Evolutionary conservation across 352 stramenopile genomes (phyloP).

Genomic region (Globisporangium carolinianum): DNA sequence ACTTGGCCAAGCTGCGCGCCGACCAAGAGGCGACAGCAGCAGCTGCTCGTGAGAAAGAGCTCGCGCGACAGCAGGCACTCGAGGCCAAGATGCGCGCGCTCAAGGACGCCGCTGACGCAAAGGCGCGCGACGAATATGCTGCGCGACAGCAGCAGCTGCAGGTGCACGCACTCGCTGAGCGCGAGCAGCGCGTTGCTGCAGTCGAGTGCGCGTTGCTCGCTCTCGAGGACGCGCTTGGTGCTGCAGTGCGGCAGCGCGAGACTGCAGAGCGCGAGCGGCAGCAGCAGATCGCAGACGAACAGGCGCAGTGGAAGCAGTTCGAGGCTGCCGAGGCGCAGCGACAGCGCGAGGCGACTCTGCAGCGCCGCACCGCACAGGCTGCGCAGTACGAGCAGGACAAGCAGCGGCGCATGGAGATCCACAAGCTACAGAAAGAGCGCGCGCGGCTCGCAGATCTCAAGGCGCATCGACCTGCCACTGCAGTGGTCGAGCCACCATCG

Average conservation of each 20-base stretch:
- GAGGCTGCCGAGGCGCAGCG: constrained; percentile 43
- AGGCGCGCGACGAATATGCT: constrained; percentile 41
- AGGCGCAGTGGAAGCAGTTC: constrained; percentile 53
- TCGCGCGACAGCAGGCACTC: constrained; percentile 24
- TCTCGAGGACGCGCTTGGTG: constrained; percentile 38
- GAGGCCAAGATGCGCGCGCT: constrained; percentile 54
- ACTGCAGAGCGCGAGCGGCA: constrained; percentile 32
- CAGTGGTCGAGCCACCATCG: background rate
- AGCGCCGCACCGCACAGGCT: constrained; percentile 39
- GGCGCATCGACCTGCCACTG: background rate
- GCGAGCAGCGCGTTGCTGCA: constrained; percentile 24
- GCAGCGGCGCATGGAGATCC: constrained; percentile 54
- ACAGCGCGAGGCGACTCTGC: constrained; percentile 37
- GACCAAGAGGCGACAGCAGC: constrained; percentile 36
- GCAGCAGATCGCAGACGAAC: constrained; percentile 46
- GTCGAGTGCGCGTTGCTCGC: constrained; percentile 38
- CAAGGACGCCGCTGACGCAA: constrained; percentile 53
- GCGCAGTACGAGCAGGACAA: constrained; percentile 67
- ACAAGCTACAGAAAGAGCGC: constrained; percentile 51
- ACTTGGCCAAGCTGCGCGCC: constrained; percentile 36
- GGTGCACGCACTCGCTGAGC: constrained; percentile 25
- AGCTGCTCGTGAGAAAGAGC: constrained; percentile 37
- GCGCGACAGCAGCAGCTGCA: constrained; percentile 30
- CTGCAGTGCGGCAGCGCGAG: constrained; percentile 25
- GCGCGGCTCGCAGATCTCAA: constrained; percentile 21